Evolutionary conservation across 805 yeast genomes (phyloP).

Genomic region (Diddensiella transvaalensis): DNA sequence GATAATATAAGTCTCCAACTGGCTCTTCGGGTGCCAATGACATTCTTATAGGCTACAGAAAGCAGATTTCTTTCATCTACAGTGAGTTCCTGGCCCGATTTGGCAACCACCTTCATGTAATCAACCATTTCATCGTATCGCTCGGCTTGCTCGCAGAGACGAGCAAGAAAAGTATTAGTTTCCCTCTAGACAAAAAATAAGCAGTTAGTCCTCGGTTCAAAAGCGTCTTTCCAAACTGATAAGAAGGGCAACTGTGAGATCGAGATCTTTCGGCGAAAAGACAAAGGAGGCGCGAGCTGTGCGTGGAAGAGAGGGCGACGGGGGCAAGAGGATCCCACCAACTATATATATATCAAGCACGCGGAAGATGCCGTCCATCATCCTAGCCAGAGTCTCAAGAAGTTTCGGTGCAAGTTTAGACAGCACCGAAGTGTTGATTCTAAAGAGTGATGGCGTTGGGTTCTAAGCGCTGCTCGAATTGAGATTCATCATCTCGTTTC

Average conservation of each 20-base stretch:
- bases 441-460: no score
- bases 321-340: no score
- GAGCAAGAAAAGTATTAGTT: slow-evolving; percentile 96
- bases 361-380: no score
- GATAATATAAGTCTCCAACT: slow-evolving; percentile 99
- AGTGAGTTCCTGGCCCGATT: slow-evolving; percentile 63
- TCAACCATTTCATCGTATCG: slow-evolving; percentile 99
- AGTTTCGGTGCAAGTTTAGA: no score
- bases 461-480: no score
- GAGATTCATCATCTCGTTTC: not conserved
- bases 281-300: not conserved
- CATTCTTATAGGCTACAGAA: slow-evolving; percentile 97
- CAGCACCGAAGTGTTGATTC: no score
- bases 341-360: no score
- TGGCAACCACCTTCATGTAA: slow-evolving; percentile 96
- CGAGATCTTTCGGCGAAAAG: not conserved
- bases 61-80: slow-evolving; percentile 97
- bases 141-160: slow-evolving; percentile 99
- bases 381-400: no score
- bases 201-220: no score
- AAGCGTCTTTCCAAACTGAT: not conserved
- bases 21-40: slow-evolving; percentile 99
- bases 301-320: no score
- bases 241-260: not conserved
- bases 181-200: no score